Evolutionary conservation across 2,329 filamentous ascomycete species (phyloP).

Genomic region (Monosporascus sp.): DNA sequence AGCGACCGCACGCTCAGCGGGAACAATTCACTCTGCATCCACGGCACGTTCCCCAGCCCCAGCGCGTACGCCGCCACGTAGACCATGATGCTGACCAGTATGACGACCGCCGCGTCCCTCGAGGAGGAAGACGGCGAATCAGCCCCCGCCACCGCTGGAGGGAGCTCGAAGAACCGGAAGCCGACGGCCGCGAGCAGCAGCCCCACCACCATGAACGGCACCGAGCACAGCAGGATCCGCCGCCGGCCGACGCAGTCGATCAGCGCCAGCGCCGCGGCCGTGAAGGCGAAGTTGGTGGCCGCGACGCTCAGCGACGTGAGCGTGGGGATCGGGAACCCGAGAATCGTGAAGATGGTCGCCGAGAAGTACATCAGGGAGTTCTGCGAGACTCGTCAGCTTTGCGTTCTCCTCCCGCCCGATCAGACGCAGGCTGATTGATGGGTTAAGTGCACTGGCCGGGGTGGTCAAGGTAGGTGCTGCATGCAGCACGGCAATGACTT

Average conservation of each 20-base stretch:
- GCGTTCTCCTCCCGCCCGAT: neutral
- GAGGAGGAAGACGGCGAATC: slow-evolving; percentile 17
- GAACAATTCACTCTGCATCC: slow-evolving; percentile 94
- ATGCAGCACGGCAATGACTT: slow-evolving; percentile 27
- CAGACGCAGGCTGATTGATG: too few relatives aligned
- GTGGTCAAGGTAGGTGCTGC: neutral
- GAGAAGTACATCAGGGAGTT: slow-evolving; percentile 94
- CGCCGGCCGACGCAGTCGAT: slow-evolving; percentile 78
- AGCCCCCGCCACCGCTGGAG: slow-evolving; percentile 14
- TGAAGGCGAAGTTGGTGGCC: slow-evolving; percentile 77
- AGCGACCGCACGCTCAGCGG: slow-evolving; percentile 68
- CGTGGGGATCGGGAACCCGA: slow-evolving; percentile 74
- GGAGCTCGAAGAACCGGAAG: slow-evolving; percentile 60
- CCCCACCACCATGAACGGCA: slow-evolving; percentile 77
- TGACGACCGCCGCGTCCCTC: slow-evolving; percentile 42
- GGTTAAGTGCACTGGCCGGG: too few relatives aligned
- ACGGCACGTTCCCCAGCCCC: slow-evolving; percentile 87
- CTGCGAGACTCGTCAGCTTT: slow-evolving; percentile 27
- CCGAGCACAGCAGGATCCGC: slow-evolving; percentile 72
- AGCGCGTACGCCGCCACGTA: slow-evolving; percentile 85
- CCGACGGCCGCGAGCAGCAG: slow-evolving; percentile 66
- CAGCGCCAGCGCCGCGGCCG: slow-evolving; percentile 65
- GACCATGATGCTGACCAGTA: slow-evolving; percentile 70
- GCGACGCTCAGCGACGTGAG: slow-evolving; percentile 77
- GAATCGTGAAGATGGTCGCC: slow-evolving; percentile 71